Conservation (phyloP, 2,329 filamentous ascomycete genomes). For the Colletotrichum tofieldiae region DNA sequence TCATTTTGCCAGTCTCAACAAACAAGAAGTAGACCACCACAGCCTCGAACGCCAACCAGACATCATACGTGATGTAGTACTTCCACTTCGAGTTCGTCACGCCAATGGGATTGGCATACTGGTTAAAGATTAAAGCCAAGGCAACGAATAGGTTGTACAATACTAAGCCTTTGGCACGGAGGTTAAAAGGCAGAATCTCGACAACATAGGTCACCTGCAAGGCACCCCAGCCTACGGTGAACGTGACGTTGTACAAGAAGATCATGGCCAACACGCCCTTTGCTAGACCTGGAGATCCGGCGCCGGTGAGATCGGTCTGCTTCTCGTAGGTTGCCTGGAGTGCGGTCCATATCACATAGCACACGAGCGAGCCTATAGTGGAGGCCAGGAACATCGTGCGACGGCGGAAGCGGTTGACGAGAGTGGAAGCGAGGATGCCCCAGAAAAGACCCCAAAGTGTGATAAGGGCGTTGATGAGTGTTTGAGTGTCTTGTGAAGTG, state of each 20-base stretch:
- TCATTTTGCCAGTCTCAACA: slow-evolving; percentile 43
- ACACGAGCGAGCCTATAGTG: slow-evolving; percentile 49
- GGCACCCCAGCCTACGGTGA: slow-evolving; percentile 57
- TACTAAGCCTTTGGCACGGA: slow-evolving; percentile 52
- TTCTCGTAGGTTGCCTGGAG: slow-evolving; percentile 44
- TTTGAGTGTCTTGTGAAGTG: slow-evolving; percentile 46
- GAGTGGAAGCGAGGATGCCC: slow-evolving; percentile 50
- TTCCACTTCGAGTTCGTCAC: slow-evolving; percentile 50
- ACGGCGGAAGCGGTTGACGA: slow-evolving; percentile 46
- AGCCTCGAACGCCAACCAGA: slow-evolving; percentile 36
- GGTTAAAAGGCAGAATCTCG: slow-evolving; percentile 60
- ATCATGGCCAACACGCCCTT: slow-evolving; percentile 53
- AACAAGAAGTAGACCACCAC: slow-evolving; percentile 42
- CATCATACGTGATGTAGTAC: slow-evolving; percentile 55
- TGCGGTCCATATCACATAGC: slow-evolving; percentile 43
- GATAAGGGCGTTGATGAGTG: slow-evolving; percentile 51
- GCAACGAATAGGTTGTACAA: slow-evolving; percentile 48
- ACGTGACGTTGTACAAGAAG: slow-evolving; percentile 51
- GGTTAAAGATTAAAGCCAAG: slow-evolving; percentile 38
- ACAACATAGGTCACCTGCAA: slow-evolving; percentile 60
- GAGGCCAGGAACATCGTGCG: slow-evolving; percentile 49
- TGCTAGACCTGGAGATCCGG: slow-evolving; percentile 32
- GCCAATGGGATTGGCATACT: slow-evolving; percentile 36
- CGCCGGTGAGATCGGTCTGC: slow-evolving; percentile 40
- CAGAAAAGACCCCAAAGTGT: slow-evolving; percentile 43